phyloP scores from a whole-genome alignment of 106 monocot species.

The Dendrobium huoshanense region DNA sequence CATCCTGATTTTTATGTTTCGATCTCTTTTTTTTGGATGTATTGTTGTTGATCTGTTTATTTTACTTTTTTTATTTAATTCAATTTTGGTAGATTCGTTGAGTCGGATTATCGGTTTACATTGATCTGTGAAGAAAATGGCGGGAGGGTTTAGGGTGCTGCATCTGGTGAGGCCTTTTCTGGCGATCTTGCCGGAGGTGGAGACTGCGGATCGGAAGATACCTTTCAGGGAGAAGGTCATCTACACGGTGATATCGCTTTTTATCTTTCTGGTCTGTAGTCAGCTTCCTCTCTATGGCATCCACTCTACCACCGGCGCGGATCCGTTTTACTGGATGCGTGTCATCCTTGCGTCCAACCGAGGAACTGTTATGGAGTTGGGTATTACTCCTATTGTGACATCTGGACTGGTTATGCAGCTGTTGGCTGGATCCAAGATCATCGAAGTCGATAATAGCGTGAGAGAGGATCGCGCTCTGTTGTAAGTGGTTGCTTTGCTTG shows the following conservation, averaged over 20 bases:
- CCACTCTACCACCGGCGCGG: conserved; percentile 24
- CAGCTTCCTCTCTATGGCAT: conserved; percentile 19
- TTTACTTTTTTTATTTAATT: not conserved
- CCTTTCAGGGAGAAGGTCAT: conserved; percentile 21
- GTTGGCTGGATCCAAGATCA: conserved; percentile 14
- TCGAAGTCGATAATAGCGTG: conserved; percentile 14
- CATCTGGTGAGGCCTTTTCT: conserved; percentile 18
- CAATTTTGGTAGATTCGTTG: not conserved
- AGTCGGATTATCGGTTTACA: not conserved
- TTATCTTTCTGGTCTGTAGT: conserved; percentile 15
- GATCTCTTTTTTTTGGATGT: not conserved
- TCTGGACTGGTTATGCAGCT: conserved; percentile 16
- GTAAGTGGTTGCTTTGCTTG: conserved; percentile 6
- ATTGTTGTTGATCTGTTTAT: not conserved
- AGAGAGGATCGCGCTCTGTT: conserved; percentile 13
- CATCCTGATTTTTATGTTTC: not conserved
- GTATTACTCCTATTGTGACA: conserved; percentile 16
- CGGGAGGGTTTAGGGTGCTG: conserved; percentile 12
- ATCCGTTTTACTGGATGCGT: conserved; percentile 27
- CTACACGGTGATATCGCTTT: conserved; percentile 16
- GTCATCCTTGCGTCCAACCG: conserved; percentile 21
- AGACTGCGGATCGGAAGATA: conserved; percentile 16
- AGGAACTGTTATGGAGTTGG: conserved; percentile 19
- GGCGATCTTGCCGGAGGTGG: conserved; percentile 18
- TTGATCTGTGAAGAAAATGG: conserved; percentile 8